A percentile compares a stretch with the other conserved stretches of the same genome.
These are phyloP conservation scores for Claviceps fusiformis DNA, from an alignment of 2,329 filamentous ascomycete species.

Conservation along the genomic window DNA sequence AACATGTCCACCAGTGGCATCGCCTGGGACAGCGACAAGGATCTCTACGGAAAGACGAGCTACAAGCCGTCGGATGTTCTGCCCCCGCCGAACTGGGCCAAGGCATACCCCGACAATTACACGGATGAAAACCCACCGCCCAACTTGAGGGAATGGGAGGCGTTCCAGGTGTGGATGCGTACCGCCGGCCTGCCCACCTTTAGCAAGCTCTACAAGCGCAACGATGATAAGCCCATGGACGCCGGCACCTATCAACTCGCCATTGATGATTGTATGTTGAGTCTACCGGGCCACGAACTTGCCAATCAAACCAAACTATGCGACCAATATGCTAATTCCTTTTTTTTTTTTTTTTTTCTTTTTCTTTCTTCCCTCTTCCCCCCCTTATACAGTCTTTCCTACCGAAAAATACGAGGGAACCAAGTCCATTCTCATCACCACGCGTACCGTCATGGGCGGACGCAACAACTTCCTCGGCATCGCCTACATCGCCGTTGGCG, in stretches of 20 bases:
- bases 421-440: conserved; percentile 82
- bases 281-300: too few species aligned
- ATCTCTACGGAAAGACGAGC: conserved; percentile 58
- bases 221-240: conserved; percentile 55
- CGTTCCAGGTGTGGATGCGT: conserved; percentile 98
- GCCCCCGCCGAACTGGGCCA: conserved; percentile 76
- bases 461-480: conserved; percentile 94
- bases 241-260: conserved; percentile 62
- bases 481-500: conserved; percentile 86
- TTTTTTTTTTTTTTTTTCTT: not conserved
- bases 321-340: not conserved
- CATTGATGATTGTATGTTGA: conserved; percentile 60
- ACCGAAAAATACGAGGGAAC: conserved; percentile 68
- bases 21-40: conserved; percentile 73
- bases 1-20: conserved; percentile 68
- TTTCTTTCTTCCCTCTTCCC: too few species aligned
- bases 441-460: conserved; percentile 83
- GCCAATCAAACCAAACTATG: too few species aligned
- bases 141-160: conserved; percentile 60
- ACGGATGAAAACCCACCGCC: conserved; percentile 51
- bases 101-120: conserved; percentile 59
- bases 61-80: conserved; percentile 54
- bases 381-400: conserved; percentile 52
- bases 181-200: conserved; percentile 89
- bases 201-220: conserved; percentile 81